Evolutionary conservation across 192 early-diverging fungal genomes (phyloP).

Genomic region (Backusella tarrabulga): DNA sequence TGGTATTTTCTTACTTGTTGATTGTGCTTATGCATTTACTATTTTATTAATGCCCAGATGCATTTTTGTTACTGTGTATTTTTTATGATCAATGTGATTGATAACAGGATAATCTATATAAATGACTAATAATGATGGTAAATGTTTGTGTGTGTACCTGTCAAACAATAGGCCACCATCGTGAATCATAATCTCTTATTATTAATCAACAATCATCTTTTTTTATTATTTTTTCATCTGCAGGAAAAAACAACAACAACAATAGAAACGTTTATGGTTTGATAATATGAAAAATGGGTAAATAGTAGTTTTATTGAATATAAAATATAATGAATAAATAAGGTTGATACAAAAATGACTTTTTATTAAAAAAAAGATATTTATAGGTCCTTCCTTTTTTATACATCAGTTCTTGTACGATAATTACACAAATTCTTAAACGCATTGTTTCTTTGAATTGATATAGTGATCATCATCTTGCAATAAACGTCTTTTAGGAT

Average conservation of each 20-base stretch:
- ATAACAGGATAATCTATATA: not conserved
- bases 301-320: too few relatives aligned
- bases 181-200: not conserved
- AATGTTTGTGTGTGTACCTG: not conserved
- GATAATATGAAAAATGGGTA: too few relatives aligned
- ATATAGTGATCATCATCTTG: not conserved
- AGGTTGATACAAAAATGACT: not conserved
- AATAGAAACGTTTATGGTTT: too few relatives aligned
- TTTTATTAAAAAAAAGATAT: not conserved
- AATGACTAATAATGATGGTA: not conserved
- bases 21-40: not conserved
- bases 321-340: too few relatives aligned
- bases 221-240: too few relatives aligned
- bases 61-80: too few relatives aligned
- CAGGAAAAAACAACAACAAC: too few relatives aligned
- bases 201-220: too few relatives aligned
- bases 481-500: not conserved
- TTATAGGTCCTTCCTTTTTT: constrained; percentile 1
- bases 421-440: not conserved
- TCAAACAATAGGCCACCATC: not conserved
- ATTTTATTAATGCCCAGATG: not conserved
- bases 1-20: not conserved
- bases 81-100: too few relatives aligned
- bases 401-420: not conserved
- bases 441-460: not conserved